Conservation (phyloP, 1,284 basidiomycete species). For the Marasmius tenuissimus region DNA sequence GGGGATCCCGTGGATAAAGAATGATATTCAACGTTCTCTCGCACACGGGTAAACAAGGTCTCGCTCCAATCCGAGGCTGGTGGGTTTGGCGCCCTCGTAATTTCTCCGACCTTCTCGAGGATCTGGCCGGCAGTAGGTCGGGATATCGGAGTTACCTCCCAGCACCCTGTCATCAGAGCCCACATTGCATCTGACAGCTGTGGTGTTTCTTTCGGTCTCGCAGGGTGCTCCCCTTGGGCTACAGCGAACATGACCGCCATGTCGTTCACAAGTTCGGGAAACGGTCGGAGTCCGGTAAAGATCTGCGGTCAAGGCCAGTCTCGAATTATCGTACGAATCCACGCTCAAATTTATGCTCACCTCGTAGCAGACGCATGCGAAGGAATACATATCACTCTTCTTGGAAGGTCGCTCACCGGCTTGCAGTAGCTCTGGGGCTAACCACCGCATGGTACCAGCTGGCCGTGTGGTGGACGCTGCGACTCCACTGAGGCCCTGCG, state of each 20-base stretch:
- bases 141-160: conserved; percentile 2
- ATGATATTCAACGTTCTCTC: background rate
- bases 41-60: background rate
- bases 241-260: conserved; percentile 13
- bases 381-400: background rate
- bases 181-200: conserved; percentile 6
- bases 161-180: conserved; percentile 10
- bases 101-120: background rate
- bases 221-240: background rate
- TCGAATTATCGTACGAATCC: background rate
- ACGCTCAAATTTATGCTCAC: conserved; percentile 6
- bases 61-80: background rate
- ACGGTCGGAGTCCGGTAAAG: conserved; percentile 16
- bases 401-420: background rate
- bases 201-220: no score
- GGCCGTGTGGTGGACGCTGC: background rate
- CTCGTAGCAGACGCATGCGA: conserved; percentile 24
- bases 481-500: background rate
- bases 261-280: conserved; percentile 12
- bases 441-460: background rate
- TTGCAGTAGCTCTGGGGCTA: background rate
- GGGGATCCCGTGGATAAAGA: no score
- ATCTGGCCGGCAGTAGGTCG: conserved; percentile 5
- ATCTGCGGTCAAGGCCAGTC: conserved; percentile 1
- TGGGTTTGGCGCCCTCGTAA: background rate